Conservation (phyloP, 2,329 filamentous ascomycete species). For the Dactylellina leptospora region DNA sequence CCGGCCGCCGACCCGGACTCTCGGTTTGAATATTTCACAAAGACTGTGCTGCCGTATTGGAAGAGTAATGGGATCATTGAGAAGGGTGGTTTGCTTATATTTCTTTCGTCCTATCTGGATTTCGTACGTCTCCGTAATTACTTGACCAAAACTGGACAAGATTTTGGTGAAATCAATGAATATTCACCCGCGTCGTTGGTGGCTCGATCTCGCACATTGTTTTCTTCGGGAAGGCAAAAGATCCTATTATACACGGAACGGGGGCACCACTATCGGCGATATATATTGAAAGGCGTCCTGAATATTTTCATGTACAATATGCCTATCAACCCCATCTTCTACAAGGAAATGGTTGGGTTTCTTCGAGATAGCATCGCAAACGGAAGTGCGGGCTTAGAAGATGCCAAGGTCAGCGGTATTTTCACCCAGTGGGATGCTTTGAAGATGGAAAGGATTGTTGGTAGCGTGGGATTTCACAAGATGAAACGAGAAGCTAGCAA, state of each 20-base stretch:
- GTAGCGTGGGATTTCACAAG: conserved; percentile 78
- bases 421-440: conserved; percentile 92
- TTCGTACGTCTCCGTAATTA: conserved; percentile 93
- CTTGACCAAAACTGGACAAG: conserved; percentile 66
- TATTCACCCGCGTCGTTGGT: conserved; percentile 83
- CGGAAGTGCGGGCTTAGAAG: conserved; percentile 67
- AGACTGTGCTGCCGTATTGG: conserved; percentile 79
- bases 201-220: conserved; percentile 84
- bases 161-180: conserved; percentile 87
- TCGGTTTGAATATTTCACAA: conserved; percentile 89
- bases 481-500: conserved; percentile 87
- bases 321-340: conserved; percentile 86
- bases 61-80: conserved; percentile 61
- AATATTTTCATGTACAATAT: conserved; percentile 88
- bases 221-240: conserved; percentile 80
- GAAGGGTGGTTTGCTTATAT: conserved; percentile 78
- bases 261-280: conserved; percentile 95
- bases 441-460: conserved; percentile 87
- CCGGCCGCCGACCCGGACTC: conserved; percentile 82
- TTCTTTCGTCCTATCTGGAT: conserved; percentile 92
- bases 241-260: conserved; percentile 91
- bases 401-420: conserved; percentile 65
- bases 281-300: conserved; percentile 80
- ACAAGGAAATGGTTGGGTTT: conserved; percentile 78
- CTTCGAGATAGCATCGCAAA: conserved; percentile 67